These are phyloP conservation scores for Drechslera avenae DNA, from an alignment of 2,329 filamentous ascomycete species.

Conservation along the genomic window DNA sequence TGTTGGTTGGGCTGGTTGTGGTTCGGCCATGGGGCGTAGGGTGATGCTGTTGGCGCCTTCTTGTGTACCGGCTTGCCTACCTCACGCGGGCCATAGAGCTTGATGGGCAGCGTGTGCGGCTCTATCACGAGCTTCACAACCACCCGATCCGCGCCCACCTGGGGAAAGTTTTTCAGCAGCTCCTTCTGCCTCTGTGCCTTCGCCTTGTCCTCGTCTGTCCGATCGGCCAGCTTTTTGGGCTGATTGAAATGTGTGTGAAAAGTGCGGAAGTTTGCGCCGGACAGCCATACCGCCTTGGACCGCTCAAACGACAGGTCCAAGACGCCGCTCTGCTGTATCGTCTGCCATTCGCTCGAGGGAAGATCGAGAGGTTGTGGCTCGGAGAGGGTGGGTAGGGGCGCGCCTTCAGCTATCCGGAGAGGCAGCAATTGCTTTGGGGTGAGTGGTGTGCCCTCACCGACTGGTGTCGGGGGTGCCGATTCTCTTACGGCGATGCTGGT, in stretches of 20 bases:
- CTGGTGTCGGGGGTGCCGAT: slow-evolving; percentile 32
- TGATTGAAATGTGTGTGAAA: slow-evolving; percentile 45
- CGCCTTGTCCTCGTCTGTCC: slow-evolving; percentile 65
- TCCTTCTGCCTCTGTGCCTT: slow-evolving; percentile 67
- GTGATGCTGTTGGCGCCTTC: slow-evolving; percentile 33
- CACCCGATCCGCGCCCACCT: slow-evolving; percentile 34
- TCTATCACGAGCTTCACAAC: slow-evolving; percentile 67
- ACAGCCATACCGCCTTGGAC: slow-evolving; percentile 63
- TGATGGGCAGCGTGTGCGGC: slow-evolving; percentile 77
- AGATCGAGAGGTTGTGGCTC: slow-evolving; percentile 69
- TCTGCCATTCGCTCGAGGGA: slow-evolving; percentile 70
- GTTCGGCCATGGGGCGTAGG: slow-evolving; percentile 44
- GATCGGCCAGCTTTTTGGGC: slow-evolving; percentile 57
- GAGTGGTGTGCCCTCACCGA: slow-evolving; percentile 18
- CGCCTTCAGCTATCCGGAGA: slow-evolving; percentile 65
- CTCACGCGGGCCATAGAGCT: slow-evolving; percentile 42
- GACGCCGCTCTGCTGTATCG: slow-evolving; percentile 76
- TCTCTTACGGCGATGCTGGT: slow-evolving; percentile 30
- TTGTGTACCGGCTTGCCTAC: slow-evolving; percentile 30
- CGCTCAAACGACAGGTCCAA: slow-evolving; percentile 73
- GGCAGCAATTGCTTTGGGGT: slow-evolving; percentile 55
- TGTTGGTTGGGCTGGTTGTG: slow-evolving; percentile 37
- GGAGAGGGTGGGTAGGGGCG: slow-evolving; percentile 73
- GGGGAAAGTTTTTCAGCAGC: slow-evolving; percentile 45
- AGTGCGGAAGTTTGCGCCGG: slow-evolving; percentile 45